phyloP scores from a whole-genome alignment of 2,329 filamentous ascomycete species.

The Furcasterigmium sp. region DNA sequence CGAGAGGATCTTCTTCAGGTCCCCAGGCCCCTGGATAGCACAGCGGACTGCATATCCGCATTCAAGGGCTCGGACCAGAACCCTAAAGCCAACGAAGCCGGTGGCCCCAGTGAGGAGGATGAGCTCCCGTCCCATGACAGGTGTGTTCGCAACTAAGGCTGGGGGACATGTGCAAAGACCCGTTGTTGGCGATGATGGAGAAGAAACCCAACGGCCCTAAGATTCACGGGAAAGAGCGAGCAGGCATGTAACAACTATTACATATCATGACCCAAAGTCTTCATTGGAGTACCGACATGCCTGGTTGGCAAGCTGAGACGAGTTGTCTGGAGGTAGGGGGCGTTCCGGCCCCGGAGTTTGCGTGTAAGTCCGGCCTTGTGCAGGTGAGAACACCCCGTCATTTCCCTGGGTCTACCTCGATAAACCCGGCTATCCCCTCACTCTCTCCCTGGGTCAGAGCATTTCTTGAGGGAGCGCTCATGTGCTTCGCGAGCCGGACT shows the following conservation, averaged over 20 bases:
- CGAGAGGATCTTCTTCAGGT: slow-evolving; percentile 4
- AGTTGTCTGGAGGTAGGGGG: not conserved
- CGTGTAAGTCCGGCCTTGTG: not conserved
- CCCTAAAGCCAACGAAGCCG: slow-evolving; percentile 22
- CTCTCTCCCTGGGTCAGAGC: not conserved
- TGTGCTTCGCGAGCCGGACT: no score
- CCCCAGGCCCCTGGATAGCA: slow-evolving; percentile 18
- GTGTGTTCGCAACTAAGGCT: not conserved
- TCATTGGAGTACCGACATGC: no score
- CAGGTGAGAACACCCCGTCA: not conserved
- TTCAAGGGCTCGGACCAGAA: slow-evolving; percentile 16
- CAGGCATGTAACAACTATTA: no score
- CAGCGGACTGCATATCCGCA: slow-evolving; percentile 20
- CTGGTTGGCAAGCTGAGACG: no score
- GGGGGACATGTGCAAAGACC: not conserved
- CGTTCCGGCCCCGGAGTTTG: not conserved
- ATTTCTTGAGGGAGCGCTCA: no score
- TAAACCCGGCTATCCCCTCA: not conserved
- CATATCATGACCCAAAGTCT: no score
- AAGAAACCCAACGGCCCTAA: no score
- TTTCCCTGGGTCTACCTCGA: not conserved
- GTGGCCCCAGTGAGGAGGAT: slow-evolving; percentile 22
- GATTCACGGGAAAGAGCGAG: no score
- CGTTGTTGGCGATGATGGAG: no score
- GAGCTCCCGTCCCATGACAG: not conserved